Percentiles rank a stretch among this genome's conserved stretches.
These are phyloP conservation scores for Pythium aphanidermatum DNA, from an alignment of 352 stramenopile genomes.

Conservation along the genomic window DNA sequence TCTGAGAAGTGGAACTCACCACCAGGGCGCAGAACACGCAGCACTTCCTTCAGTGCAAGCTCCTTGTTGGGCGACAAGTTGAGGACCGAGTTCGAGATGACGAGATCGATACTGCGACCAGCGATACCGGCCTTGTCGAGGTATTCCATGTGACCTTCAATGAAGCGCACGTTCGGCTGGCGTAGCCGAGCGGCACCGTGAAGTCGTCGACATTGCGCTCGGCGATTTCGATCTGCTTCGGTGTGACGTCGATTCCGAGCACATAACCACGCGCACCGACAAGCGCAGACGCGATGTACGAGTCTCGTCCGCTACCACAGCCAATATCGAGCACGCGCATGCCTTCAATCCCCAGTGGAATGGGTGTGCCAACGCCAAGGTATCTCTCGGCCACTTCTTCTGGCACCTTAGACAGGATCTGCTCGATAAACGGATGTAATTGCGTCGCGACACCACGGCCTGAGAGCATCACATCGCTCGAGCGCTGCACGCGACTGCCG, in stretches of 20 bases:
- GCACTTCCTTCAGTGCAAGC: constrained; percentile 78
- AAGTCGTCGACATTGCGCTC: constrained; percentile 61
- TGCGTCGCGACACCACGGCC: constrained; percentile 41
- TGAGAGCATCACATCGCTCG: constrained; percentile 64
- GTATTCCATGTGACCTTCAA: constrained; percentile 84
- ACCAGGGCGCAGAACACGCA: constrained; percentile 73
- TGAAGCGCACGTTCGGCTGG: constrained; percentile 78
- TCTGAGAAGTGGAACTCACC: constrained; percentile 92
- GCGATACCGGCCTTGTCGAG: constrained; percentile 76
- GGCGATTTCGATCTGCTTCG: constrained; percentile 81
- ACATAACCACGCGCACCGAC: constrained; percentile 73
- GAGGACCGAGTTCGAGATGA: constrained; percentile 92
- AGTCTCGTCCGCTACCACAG: constrained; percentile 83
- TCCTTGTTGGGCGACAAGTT: constrained; percentile 91
- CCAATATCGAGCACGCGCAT: constrained; percentile 83
- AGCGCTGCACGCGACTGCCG: constrained; percentile 32
- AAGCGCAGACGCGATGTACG: constrained; percentile 80
- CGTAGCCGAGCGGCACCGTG: constrained; percentile 72
- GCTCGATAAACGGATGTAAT: constrained; percentile 29
- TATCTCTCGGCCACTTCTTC: constrained; percentile 59
- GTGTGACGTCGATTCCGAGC: constrained; percentile 88
- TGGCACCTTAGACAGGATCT: constrained; percentile 63
- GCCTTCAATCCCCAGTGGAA: constrained; percentile 59
- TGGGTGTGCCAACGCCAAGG: constrained; percentile 73
- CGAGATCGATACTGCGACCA: constrained; percentile 78